Evolutionary conservation across 192 early-diverging fungal genomes (phyloP), one percentile per base, ranked within the genome.

Genomic region (Umbelopsis isabellina): DNA sequence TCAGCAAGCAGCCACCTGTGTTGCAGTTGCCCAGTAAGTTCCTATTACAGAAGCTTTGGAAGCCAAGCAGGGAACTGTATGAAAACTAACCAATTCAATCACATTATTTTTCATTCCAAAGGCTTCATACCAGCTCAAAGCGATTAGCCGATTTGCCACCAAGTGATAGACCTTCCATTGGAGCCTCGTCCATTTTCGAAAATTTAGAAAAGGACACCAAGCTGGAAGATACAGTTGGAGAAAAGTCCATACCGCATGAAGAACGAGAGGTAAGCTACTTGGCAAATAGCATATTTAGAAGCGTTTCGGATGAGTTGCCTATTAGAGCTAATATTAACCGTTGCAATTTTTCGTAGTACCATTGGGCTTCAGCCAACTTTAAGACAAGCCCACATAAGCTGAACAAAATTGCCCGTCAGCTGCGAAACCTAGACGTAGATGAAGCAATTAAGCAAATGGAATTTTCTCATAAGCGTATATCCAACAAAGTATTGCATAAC

Each of bases 381-480:
- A 88, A 82, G 65, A 86, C 84, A 0, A 87, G 89, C 45, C 87
- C 88, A n/a, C 85, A 86, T 30, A 92, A 92, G 66, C 83, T 93
- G 12, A 86, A 87, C 23, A 81, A 92, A 65, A 73, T 93, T 20
- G 91, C 86, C 4, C 86, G 89, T 73, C 91, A 92, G 68, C 88
- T 93, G 22, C 84, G 87, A 2, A 83, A 85, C 1, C 80, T 89
- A 49, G 71, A 85, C 12, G 74, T 93, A 16, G 82, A 85, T 47
- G 89, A 93, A 66, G 92, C 92, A 13, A 93, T 93, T 52, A 73
- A 86, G 48, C 92, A 93, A 74, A 89, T 93, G 91, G 78, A 89
- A 74, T 89, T 91, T 53, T 93, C 92, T 44, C 75, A 80, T 25
- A 93, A 93, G 69, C 82, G 82, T 55, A 83, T 87, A n/a, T 75